Percentiles rank a stretch among this genome's conserved stretches.
These are phyloP conservation scores for Starmerella khaoyaiensis DNA, from an alignment of 805 yeast genomes.

Conservation along the genomic window DNA sequence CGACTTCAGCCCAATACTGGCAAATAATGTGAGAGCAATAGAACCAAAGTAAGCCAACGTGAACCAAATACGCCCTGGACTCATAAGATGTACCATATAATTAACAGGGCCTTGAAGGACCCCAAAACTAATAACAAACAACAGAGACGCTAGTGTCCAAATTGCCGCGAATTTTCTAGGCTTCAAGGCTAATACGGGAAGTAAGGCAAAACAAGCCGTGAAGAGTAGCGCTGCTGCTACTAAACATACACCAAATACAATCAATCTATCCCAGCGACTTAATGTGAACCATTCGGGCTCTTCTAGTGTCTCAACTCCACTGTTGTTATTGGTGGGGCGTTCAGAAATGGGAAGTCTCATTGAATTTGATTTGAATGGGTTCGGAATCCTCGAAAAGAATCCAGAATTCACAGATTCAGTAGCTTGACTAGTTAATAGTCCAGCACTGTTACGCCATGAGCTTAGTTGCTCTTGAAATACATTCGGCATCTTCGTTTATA, in stretches of 20 bases:
- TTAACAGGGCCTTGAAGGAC: slow-evolving; percentile 84
- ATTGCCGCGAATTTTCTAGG: slow-evolving; percentile 77
- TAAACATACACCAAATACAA: slow-evolving; percentile 66
- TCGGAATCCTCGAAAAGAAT: slow-evolving; percentile 22
- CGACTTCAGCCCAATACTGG: slow-evolving; percentile 56
- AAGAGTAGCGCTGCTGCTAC: slow-evolving; percentile 72
- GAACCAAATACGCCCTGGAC: slow-evolving; percentile 67
- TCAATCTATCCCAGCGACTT: slow-evolving; percentile 65
- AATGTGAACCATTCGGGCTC: slow-evolving; percentile 32
- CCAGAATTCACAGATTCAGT: slow-evolving; percentile 18
- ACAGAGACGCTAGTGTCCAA: slow-evolving; percentile 84
- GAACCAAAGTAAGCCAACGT: slow-evolving; percentile 70
- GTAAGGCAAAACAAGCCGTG: slow-evolving; percentile 61
- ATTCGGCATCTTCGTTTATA: slow-evolving; percentile 15
- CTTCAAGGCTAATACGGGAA: slow-evolving; percentile 78
- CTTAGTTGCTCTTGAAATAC: slow-evolving; percentile 28
- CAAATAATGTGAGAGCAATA: slow-evolving; percentile 63
- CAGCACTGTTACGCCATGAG: slow-evolving; percentile 24
- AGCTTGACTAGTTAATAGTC: slow-evolving; percentile 18
- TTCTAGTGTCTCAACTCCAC: slow-evolving; percentile 23
- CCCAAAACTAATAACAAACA: slow-evolving; percentile 83
- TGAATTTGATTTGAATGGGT: slow-evolving; percentile 22
- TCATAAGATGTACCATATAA: slow-evolving; percentile 58
- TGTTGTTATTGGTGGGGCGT: slow-evolving; percentile 7
- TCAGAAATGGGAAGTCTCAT: slow-evolving; percentile 22